Evolutionary conservation across 2,329 filamentous ascomycete species (phyloP).

Genomic region (Tolypocladium endophyticum): DNA sequence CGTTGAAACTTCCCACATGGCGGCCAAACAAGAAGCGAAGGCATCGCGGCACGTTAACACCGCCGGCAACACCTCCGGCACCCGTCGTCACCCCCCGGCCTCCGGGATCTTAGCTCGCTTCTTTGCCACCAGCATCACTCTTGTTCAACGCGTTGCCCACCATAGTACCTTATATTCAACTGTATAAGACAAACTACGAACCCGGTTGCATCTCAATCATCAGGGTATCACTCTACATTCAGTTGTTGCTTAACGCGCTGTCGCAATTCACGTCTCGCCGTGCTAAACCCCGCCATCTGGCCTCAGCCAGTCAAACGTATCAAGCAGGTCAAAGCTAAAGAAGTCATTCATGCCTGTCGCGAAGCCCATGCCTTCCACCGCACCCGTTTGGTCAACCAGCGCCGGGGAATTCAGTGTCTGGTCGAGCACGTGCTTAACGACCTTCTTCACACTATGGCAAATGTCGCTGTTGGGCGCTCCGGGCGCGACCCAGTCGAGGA

Average conservation of each 20-base stretch:
- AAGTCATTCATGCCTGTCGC: constrained; percentile 13
- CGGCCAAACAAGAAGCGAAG: too few relatives aligned
- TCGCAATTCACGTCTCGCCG: background rate
- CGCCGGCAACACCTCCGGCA: too few relatives aligned
- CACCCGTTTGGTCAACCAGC: constrained; percentile 1
- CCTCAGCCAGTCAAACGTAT: constrained; percentile 34
- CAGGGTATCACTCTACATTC: background rate
- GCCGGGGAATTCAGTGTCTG: constrained; percentile 29
- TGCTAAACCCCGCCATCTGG: background rate
- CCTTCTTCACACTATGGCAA: constrained; percentile 29
- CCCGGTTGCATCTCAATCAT: background rate
- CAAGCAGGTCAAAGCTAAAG: constrained; percentile 31
- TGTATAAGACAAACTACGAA: background rate
- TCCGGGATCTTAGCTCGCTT: too few relatives aligned
- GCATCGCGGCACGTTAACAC: too few relatives aligned
- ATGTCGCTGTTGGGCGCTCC: constrained; percentile 35
- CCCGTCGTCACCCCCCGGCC: too few relatives aligned
- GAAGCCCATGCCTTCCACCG: constrained; percentile 15
- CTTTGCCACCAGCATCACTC: background rate
- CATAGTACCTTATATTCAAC: background rate
- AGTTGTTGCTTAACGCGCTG: background rate
- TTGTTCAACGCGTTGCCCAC: background rate
- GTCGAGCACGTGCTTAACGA: constrained; percentile 40
- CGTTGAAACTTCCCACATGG: too few relatives aligned
- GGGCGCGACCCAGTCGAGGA: constrained; percentile 36